Evolutionary conservation across 1,284 basidiomycete species (phyloP), one percentile per base, ranked within the genome.

Genomic region (Butyriboletus appendiculatus): DNA sequence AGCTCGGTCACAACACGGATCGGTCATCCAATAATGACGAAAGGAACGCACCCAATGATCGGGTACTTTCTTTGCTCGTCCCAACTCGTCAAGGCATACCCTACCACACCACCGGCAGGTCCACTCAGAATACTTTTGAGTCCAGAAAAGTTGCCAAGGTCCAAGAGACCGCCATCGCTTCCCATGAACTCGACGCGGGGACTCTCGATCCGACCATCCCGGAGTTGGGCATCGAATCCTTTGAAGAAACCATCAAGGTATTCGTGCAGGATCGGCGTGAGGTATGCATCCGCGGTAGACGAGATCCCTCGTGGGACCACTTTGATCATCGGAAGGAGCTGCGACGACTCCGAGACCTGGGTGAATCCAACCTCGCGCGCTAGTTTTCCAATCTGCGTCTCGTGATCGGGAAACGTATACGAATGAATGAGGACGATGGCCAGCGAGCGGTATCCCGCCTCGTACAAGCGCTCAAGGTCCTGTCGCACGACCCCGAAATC

Each of bases 231-330:
- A 60, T 96, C 90, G 62, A 98, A 98, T 0, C 95, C 94, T 32
- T 75, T 72, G 73, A 95, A 97, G 77, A 98, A 97, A 0, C 94
- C 92, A 59, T 95, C 88, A n/a, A 98, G 81, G 66, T 98, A 98
- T 30, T 84, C 80, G 22, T 82, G 77, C 34, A 98, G 74, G 45
- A 97, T 90, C 1, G 96, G 96, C 0, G 96, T 98, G 30, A 98
- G 84, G 70, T 99, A 99, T 2, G 96, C 97, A 64, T 99, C 96
- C 0, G 95, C 96, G 0, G 94, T 97, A 0, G 93, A 88, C 0
- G 93, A 96, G 4, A 92, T 87, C 0, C 94, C 96, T 6, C 96
- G 88, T 1, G 94, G 90, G 5, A 98, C 93, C 81, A 97, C 90
- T 72, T 92, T 92, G 75, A 97, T 96, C 93, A 96, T 96, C 3